Evolutionary conservation across 345 rosid species (phyloP).

Genomic region (Isatis tinctoria): DNA sequence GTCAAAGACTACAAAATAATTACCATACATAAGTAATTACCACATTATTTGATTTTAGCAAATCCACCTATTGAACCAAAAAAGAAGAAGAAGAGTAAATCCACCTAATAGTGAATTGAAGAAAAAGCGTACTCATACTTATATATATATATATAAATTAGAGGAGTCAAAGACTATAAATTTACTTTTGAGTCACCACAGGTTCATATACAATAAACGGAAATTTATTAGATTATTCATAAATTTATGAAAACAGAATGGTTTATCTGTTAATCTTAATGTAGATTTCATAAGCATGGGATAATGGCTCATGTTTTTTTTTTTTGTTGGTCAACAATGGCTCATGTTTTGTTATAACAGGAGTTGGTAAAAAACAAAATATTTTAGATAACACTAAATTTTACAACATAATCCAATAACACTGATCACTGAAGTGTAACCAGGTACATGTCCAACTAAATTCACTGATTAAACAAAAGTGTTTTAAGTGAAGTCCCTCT

Average conservation of each 20-base stretch:
- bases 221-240: background rate
- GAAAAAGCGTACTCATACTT: background rate
- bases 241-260: background rate
- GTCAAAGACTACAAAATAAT: background rate
- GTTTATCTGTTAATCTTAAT: background rate
- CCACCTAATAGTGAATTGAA: background rate
- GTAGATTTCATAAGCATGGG: background rate
- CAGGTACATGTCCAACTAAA: background rate
- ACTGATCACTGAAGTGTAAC: background rate
- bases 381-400: background rate
- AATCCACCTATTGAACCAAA: background rate
- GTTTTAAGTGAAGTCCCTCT: background rate
- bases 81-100: background rate
- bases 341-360: background rate
- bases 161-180: background rate
- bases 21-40: background rate
- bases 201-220: background rate
- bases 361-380: background rate
- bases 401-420: background rate
- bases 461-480: background rate
- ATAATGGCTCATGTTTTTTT: too few species aligned
- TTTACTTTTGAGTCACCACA: background rate
- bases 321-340: too few species aligned
- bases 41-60: background rate
- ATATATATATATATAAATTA: background rate